A percentile compares a stretch with the other conserved stretches of the same genome.
These are phyloP conservation scores for Coffea eugenioides DNA, from an alignment of 257 asterid species.

Conservation along the genomic window DNA sequence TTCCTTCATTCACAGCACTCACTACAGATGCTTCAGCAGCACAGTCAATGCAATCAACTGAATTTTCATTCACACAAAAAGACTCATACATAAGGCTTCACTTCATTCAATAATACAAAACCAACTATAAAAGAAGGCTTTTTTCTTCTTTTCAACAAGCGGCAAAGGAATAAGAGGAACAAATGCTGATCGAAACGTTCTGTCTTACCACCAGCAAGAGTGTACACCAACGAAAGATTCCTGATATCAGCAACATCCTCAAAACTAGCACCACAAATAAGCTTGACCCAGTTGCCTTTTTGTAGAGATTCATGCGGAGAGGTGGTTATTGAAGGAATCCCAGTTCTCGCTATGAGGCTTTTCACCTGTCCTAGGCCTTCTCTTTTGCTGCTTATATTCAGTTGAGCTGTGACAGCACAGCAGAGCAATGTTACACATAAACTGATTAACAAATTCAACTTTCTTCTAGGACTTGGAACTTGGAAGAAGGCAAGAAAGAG, in stretches of 20 bases:
- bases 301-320: conserved; percentile 67
- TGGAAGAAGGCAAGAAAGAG: not conserved
- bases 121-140: no score
- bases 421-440: not conserved
- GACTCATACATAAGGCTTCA: not conserved
- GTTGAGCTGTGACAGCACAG: conserved; percentile 27
- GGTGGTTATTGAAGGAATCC: conserved; percentile 49
- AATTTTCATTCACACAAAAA: conserved; percentile 6
- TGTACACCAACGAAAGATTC: conserved; percentile 86
- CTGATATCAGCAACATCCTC: conserved; percentile 92
- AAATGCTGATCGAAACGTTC: not conserved
- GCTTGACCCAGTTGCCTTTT: conserved; percentile 88
- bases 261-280: conserved; percentile 95
- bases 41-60: conserved; percentile 97
- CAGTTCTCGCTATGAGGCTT: conserved; percentile 38
- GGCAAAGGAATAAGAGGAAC: no score
- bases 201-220: conserved; percentile 82
- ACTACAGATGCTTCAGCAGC: conserved; percentile 91
- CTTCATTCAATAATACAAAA: not conserved
- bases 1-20: conserved; percentile 81
- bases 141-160: no score
- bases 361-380: conserved; percentile 49
- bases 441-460: not conserved
- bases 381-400: conserved; percentile 32
- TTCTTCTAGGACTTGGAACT: not conserved